phyloP scores from a whole-genome alignment of 495 filamentous ascomycete species.

The Neurospora sp. region DNA sequence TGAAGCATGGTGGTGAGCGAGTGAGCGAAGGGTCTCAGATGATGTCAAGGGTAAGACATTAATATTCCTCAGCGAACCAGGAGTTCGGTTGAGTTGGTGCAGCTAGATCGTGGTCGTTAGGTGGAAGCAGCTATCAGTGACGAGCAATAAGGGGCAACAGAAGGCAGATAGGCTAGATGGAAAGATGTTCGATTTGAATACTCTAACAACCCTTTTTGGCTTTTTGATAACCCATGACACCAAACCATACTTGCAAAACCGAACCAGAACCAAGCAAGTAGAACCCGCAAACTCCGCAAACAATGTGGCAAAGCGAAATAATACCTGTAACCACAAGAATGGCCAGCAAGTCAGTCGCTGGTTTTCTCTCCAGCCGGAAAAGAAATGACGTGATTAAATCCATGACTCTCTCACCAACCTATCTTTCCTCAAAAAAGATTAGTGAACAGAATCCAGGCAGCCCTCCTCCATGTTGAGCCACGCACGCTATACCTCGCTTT shows the following conservation, averaged over 20 bases:
- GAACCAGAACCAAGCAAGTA: not conserved
- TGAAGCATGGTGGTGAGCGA: not conserved
- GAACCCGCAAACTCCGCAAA: not conserved
- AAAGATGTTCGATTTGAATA: not conserved
- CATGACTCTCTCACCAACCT: not conserved
- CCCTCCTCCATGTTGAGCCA: not conserved
- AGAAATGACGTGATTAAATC: not conserved
- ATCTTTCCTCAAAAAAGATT: not conserved
- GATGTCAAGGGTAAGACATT: not conserved
- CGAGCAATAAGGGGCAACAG: not conserved
- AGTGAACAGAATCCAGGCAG: not conserved
- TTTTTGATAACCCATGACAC: not conserved
- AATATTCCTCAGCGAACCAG: not conserved
- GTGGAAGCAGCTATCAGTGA: not conserved
- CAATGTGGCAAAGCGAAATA: not conserved
- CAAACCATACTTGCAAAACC: not conserved
- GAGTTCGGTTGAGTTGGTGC: not conserved
- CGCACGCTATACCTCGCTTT: not conserved
- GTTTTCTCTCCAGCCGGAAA: not conserved
- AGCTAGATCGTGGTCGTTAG: not conserved
- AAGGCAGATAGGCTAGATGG: not conserved
- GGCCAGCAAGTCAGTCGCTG: not conserved
- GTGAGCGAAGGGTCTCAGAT: not conserved
- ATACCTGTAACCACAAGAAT: not conserved
- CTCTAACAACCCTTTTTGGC: not conserved